Evolutionary conservation across 768 basidiomycete species (phyloP).

Genomic region (Leccinum subgranulosum): DNA sequence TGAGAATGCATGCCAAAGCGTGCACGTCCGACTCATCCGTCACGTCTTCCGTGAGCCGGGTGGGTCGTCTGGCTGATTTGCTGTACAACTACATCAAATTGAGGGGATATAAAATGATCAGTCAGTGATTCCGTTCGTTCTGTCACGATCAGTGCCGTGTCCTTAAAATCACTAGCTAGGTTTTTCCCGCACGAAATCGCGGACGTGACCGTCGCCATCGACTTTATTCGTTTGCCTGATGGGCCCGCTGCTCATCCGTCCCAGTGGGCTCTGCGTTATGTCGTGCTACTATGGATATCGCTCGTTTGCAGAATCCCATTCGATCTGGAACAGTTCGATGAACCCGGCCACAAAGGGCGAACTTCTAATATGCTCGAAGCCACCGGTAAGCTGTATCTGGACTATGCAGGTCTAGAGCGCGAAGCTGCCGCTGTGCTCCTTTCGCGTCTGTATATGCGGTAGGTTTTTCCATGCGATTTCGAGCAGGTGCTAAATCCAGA

Average conservation of each 20-base stretch:
- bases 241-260: slow-evolving; percentile 39
- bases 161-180: slow-evolving; percentile 55
- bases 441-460: slow-evolving; percentile 79
- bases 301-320: slow-evolving; percentile 94
- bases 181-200: slow-evolving; percentile 92
- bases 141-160: slow-evolving; percentile 2
- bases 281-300: slow-evolving; percentile 88
- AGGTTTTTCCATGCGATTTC: slow-evolving; percentile 17
- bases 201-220: slow-evolving; percentile 73
- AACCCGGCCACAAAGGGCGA: slow-evolving; percentile 44
- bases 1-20: slow-evolving; percentile 54
- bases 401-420: slow-evolving; percentile 76
- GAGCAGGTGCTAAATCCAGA: slow-evolving; percentile 9
- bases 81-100: slow-evolving; percentile 84
- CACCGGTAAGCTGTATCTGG: slow-evolving; percentile 55
- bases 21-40: slow-evolving; percentile 30
- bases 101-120: slow-evolving; percentile 87
- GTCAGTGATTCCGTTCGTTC: slow-evolving; percentile 46
- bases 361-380: slow-evolving; percentile 58
- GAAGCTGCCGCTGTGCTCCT: slow-evolving; percentile 81
- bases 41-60: slow-evolving; percentile 35
- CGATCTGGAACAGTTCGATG: slow-evolving; percentile 82
- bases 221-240: slow-evolving; percentile 52
- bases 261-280: slow-evolving; percentile 82
- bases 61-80: slow-evolving; percentile 54